These are phyloP conservation scores for Diaporthe amygdali DNA, from an alignment of 2,329 filamentous ascomycete genomes.

Conservation along the genomic window DNA sequence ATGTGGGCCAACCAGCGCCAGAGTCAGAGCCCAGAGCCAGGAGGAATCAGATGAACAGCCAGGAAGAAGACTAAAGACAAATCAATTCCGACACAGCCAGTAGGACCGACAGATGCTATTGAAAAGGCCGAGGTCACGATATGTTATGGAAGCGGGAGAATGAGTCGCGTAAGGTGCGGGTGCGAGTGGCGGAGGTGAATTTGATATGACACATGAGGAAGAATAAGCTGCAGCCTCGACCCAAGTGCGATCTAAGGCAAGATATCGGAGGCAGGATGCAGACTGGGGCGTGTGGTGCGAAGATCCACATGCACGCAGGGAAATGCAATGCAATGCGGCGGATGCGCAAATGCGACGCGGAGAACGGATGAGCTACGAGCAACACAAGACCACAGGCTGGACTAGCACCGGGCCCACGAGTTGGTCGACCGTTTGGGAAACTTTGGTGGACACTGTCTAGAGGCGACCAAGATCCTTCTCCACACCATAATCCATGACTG, in stretches of 20 bases:
- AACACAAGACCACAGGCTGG: neutral
- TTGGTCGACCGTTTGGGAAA: neutral
- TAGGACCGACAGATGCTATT: neutral
- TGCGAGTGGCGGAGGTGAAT: neutral
- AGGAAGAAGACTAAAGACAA: neutral
- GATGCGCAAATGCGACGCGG: neutral
- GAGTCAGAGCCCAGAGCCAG: neutral
- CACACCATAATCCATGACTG: neutral
- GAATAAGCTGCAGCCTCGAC: neutral
- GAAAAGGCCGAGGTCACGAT: neutral
- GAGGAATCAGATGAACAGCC: neutral
- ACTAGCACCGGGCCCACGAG: neutral
- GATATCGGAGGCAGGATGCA: neutral
- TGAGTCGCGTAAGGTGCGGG: neutral
- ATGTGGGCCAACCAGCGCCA: neutral
- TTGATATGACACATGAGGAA: slow-evolving; percentile 3
- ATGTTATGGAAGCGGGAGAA: neutral
- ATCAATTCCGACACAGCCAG: neutral
- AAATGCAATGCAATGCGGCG: slow-evolving; percentile 11
- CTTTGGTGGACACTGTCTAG: neutral
- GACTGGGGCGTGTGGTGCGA: neutral
- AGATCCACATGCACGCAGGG: slow-evolving; percentile 12
- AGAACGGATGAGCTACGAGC: neutral
- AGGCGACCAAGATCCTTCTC: neutral
- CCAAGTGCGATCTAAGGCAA: neutral